Base-by-base conservation (phyloP, 805 yeast genomes). In the Teunomyces funiuensis region DNA sequence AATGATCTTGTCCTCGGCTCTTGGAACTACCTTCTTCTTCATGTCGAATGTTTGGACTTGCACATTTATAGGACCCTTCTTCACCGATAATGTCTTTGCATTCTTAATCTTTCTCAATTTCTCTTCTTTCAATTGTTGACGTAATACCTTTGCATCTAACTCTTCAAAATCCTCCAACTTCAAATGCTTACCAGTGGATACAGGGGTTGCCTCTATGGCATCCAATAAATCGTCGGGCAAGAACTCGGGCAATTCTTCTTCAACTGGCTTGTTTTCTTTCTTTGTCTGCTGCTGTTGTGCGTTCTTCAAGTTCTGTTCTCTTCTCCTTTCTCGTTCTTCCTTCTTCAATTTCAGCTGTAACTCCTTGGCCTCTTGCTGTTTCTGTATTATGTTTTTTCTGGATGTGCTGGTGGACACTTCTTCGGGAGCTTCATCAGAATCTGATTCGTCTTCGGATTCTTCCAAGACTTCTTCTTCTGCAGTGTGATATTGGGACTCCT, bases 11-110 rank as follows among this genome's bases (percentile, higher is more conserved):
- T 52, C 45, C 45, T 70, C 74, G 3, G 71, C 60, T 18, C 54
- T 55, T 2, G 74, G 74, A 4, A 66, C 74, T 1, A 57, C 49
- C 40, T 51, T 60, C 33, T 53, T 52, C 31, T 50, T 45, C 18
- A 42, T 33, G 20, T 51, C 47, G 36, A 54, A 54, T 6, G 54
- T 33, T 36, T 57, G 64, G 6, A 70, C 69, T 40, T 60, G 57
- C 8, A 70, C 74, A 44, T 60, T 57, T 5, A 70, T 70, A 6
- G 73, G 72, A 0, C 74, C 76, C 49, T 63, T 67, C 42, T 58
- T 63, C 19, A 69, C 47, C 1, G 61, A 50, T 10, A 45, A 43
- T 13, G 54, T 57, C 31, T 54, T 60, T 52, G 51, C 43, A 14
- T 49, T 47, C 44, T 57, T 58, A 31, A 65, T 47, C 30, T 51